Base-by-base conservation (phyloP, 768 basidiomycete genomes). In the Dacryopinax spathularia region DNA sequence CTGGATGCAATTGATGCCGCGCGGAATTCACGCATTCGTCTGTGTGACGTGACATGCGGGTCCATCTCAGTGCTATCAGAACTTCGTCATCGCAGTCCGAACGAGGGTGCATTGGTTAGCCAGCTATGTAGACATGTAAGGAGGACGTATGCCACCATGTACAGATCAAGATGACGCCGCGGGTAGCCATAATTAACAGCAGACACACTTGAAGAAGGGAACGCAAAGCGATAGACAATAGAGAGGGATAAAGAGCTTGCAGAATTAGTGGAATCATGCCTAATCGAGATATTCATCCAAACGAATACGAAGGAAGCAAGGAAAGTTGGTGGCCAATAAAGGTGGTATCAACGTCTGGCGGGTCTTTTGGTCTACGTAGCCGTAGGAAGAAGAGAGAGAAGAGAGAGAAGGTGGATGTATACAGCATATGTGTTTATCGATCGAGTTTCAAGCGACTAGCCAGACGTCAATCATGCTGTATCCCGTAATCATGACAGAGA, bases 281-380 rank as follows among this genome's bases (percentile, higher is more conserved):
- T 56, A 56, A 56, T 56, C 48, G 48, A 56, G 48, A 56, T 25
- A 56, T 56, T 56, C 48, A 56, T 56, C 48, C 48, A 56, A 31
- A 56, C n/a, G 48, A 10, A 56, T 22, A 56, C 15, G 22, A 29
- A 56, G 18, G 5, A 56, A n/a, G 18, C 6, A 13, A 29, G 9
- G 48, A 56, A 18, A 20, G 48, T 27, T 9, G 3, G 25, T 29
- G 48, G 22, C 5, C 15, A 29, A 29, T 13, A 29, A 56, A 29
- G 25, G 25, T 20, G 48, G 48, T 56, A 56, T 56, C 48, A 31
- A 20, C 48, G 29, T 56, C 10, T 13, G 20, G 20, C 31, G 48
- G 48, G 48, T 27, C 48, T 56, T 56, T 56, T 56, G 48, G 12
- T 56, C 48, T 56, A 56, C 48, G 48, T 27, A 4, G 48, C 22